Evolutionary conservation across 2,329 filamentous ascomycete species (phyloP), one percentile per base, ranked within the genome.

Genomic region (Cordyceps pruinosa): DNA sequence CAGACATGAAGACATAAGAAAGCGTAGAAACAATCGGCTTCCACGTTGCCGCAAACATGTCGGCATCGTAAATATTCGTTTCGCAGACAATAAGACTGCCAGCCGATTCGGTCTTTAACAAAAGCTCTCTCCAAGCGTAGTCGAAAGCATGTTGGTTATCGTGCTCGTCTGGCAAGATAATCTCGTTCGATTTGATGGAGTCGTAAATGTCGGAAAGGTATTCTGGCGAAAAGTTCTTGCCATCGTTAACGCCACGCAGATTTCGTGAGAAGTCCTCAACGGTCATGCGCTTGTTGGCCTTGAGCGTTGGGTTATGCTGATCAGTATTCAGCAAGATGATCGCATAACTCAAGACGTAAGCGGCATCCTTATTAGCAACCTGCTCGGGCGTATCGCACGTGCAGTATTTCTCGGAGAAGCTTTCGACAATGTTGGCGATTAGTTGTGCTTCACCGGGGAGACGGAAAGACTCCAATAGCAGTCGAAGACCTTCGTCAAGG

Each of bases 321-420:
- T 99, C 94, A 1, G 93, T 97, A 68, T 99, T 99, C 57, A 99
- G 77, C 84, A 99, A 91, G 70, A 99, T 96, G 66, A 97, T 95
- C 37, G 92, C 94, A 69, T 99, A 99, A 0, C 89, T 93, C 52
- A 99, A 77, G 48, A 99, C 85, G 66, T 89, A 99, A 23, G 94
- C 86, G 8, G 91, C 85, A 69, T 99, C 94, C 64, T 89, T 88
- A 66, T 96, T 86, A 7, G 86, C 88, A 61, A 97, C 85, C 23
- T 86, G 88, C 55, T 88, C 82, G 0, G 89, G 87, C 26, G 84
- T 80, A 6, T 82, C 83, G 59, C 83, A 84, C 9, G 81, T 75
- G 69, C 87, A 88, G 69, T 96, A 99, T 68, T 89, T 90, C 62
- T 93, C 89, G 0, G 90, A 83, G 70, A 99, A 99, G 12, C 84